Base-by-base conservation (phyloP, 306 rosid species). In the Cucumis sativus region DNA sequence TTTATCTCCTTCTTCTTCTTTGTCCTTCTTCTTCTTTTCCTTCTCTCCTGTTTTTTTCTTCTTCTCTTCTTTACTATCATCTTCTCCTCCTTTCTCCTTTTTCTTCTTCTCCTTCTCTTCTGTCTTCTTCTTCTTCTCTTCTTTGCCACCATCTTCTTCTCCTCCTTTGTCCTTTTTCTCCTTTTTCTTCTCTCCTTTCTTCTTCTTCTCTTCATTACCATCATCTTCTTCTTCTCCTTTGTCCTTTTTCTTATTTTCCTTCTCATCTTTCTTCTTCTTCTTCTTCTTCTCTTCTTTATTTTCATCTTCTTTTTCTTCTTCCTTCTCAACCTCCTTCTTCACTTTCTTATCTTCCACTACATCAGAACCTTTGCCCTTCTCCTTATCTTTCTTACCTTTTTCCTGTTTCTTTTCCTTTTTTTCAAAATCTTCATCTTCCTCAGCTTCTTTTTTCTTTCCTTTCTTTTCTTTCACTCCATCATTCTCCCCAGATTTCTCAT, bases 11-110 rank as follows among this genome's bases (percentile, higher is more conserved):
- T 74, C 25, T 7, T 41, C 68, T n/a, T n/a, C 12, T 13, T 62
- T n/a, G n/a, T n/a, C 67, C 80, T 78, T 61, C 60, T 85, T 89
- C 52, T 80, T 77, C 35, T 78, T 77, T 70, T 77, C 75, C 10
- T 55, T 55, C 23, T 55, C 56, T 13, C 16, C 56, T 51, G 15
- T 55, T 15, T 74, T 75, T 6, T 76, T 77, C 30, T 78, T 71
- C 23, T 64, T 21, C 16, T 78, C 79, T 20, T 81, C 76, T 21
- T 83, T 77, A 40, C 62, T 63, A 7, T 72, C 63, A 47, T 64
- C 80, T 45, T 57, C 45, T 5, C 5, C 40, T 12, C 6, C 6
- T 1, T 25, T 39, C 18, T 28, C 13, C 6, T 60, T 60, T 39
- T 28, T 13, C 37, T 25, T 52, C 17, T 52, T 6, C 57, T 52